Percentiles rank a stretch among this genome's conserved stretches.
These are phyloP conservation scores for Nepenthes alata DNA, from an alignment of 179 eudicot species.

Conservation along the genomic window DNA sequence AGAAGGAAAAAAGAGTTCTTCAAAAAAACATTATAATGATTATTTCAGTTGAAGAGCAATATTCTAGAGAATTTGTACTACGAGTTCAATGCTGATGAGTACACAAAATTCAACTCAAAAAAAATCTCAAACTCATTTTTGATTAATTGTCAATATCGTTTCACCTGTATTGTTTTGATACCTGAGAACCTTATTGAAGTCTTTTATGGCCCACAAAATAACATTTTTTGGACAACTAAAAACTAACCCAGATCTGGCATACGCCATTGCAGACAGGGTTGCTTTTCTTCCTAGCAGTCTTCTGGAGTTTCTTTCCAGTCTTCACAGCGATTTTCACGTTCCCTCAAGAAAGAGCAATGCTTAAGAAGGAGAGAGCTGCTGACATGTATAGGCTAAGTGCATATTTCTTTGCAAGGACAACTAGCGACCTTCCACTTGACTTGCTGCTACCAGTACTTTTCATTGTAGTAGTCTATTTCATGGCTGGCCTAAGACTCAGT, in stretches of 20 bases:
- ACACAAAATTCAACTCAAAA: too few relatives aligned
- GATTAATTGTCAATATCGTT: too few relatives aligned
- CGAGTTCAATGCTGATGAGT: too few relatives aligned
- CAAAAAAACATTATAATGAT: too few relatives aligned
- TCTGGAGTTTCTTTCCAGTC: constrained; percentile 91
- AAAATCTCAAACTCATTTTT: too few relatives aligned
- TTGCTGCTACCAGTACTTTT: constrained; percentile 69
- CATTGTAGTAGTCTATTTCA: constrained; percentile 74
- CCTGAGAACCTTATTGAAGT: too few relatives aligned
- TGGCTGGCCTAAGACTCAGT: constrained; percentile 67
- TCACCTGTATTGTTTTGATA: too few relatives aligned
- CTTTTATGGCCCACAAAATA: not conserved
- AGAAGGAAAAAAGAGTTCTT: too few relatives aligned
- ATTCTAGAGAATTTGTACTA: too few relatives aligned
- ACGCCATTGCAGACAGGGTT: constrained; percentile 59
- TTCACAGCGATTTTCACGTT: constrained; percentile 87
- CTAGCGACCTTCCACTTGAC: constrained; percentile 88
- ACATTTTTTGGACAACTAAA: not conserved
- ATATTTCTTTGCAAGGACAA: constrained; percentile 72
- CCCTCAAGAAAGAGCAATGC: constrained; percentile 92
- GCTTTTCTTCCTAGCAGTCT: constrained; percentile 75
- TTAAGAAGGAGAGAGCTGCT: constrained; percentile 76
- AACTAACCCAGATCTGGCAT: not conserved
- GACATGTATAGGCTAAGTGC: constrained; percentile 87
- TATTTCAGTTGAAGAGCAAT: too few relatives aligned